phyloP scores from a whole-genome alignment of 345 rosid genomes.

The Microthlaspi erraticum region DNA sequence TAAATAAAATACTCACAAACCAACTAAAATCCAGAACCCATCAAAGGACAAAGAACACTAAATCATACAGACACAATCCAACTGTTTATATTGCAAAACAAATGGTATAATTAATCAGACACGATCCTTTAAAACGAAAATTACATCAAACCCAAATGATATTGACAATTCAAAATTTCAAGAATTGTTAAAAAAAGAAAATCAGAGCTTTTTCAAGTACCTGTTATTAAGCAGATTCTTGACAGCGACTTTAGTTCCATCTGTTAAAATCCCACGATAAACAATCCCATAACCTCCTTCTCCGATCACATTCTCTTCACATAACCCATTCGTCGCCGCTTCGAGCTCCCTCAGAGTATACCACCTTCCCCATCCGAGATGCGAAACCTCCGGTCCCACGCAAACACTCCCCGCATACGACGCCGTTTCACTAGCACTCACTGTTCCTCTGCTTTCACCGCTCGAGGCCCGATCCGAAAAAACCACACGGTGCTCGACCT shows the following conservation, averaged over 20 bases:
- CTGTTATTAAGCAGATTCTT: slow-evolving; percentile 92
- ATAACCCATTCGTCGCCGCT: slow-evolving; percentile 80
- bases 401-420: slow-evolving; percentile 64
- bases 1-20: no score
- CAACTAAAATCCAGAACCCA: not conserved
- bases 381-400: slow-evolving; percentile 91
- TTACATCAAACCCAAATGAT: not conserved
- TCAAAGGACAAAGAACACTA: not conserved
- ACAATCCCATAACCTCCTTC: slow-evolving; percentile 99
- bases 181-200: not conserved
- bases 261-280: slow-evolving; percentile 71
- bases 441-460: slow-evolving; percentile 83
- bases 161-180: not conserved
- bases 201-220: slow-evolving; percentile 38
- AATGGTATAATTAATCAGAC: not conserved
- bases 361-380: slow-evolving; percentile 99
- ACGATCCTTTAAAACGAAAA: not conserved
- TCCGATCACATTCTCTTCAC: slow-evolving; percentile 91
- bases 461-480: slow-evolving; percentile 71
- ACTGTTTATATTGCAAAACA: not conserved
- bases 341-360: slow-evolving; percentile 91
- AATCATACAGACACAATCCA: no score
- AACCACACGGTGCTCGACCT: slow-evolving; percentile 89
- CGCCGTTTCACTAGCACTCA: slow-evolving; percentile 61
- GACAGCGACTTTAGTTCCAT: slow-evolving; percentile 86